phyloP scores from a whole-genome alignment of 2,329 filamentous ascomycete species.

The Epichloe scottii region DNA sequence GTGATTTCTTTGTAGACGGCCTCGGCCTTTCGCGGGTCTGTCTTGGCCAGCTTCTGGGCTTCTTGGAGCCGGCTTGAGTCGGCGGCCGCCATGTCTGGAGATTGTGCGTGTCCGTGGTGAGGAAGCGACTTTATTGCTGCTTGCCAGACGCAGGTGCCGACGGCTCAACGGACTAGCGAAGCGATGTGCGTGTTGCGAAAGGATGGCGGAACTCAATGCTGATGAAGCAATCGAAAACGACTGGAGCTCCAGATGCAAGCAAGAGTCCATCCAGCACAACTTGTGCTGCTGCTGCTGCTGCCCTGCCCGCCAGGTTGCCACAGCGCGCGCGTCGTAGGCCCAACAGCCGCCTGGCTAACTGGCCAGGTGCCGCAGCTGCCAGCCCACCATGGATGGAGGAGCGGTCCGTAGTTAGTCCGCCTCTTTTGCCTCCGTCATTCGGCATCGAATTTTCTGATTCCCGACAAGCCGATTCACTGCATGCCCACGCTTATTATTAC shows the following conservation, averaged over 20 bases:
- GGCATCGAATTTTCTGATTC: conserved; percentile 18
- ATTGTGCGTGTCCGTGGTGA: background rate
- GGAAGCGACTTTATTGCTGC: background rate
- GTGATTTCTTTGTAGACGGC: conserved; percentile 82
- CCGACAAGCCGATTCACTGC: background rate
- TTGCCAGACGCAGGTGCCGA: background rate
- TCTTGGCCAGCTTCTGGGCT: conserved; percentile 72
- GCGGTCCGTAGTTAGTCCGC: conserved; percentile 20
- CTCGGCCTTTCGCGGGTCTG: conserved; percentile 74
- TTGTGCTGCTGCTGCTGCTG: background rate
- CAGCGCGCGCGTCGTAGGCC: conserved; percentile 13
- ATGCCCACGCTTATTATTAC: no score
- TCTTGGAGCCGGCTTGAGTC: conserved; percentile 64
- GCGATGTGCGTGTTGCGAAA: background rate
- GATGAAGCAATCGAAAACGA: background rate
- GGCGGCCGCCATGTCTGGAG: conserved; percentile 39
- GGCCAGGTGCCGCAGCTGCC: background rate
- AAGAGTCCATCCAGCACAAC: background rate
- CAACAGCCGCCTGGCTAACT: no score
- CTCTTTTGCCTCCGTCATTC: conserved; percentile 5
- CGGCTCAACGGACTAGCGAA: background rate
- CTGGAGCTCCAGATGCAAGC: background rate
- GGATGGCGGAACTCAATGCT: background rate
- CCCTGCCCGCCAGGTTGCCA: conserved; percentile 20
- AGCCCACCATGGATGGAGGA: background rate